Conservation (phyloP, 768 basidiomycete species). For the Podaxis mareebaensis region DNA sequence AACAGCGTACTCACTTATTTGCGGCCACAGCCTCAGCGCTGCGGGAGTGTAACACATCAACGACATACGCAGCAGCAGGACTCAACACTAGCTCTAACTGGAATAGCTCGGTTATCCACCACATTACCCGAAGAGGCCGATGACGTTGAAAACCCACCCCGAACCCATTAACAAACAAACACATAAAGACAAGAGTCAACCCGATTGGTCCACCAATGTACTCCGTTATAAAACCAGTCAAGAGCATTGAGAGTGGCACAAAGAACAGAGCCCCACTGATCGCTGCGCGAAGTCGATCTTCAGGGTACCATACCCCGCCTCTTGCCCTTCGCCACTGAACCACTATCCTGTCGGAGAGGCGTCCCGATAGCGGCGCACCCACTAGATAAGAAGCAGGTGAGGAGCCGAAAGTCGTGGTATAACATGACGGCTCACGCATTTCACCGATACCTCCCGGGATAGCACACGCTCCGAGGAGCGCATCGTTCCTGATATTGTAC, state of each 20-base stretch:
- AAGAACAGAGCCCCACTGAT: conserved; percentile 47
- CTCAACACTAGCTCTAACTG: conserved; percentile 55
- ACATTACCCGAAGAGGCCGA: neutral
- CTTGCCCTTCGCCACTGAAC: conserved; percentile 45
- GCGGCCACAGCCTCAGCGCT: conserved; percentile 61
- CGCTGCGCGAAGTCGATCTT: conserved; percentile 60
- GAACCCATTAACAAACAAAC: conserved; percentile 59
- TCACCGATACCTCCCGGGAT: conserved; percentile 62
- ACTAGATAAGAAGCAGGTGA: conserved; percentile 36
- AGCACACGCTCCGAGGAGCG: conserved; percentile 60
- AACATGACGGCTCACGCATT: conserved; percentile 42
- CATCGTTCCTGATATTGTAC: conserved; percentile 58
- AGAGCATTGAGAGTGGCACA: conserved; percentile 52
- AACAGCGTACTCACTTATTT: conserved; percentile 37
- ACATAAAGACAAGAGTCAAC: conserved; percentile 49
- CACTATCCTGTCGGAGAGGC: conserved; percentile 56
- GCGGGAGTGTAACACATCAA: conserved; percentile 53
- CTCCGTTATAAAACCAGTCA: conserved; percentile 48
- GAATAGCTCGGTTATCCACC: neutral
- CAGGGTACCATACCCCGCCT: conserved; percentile 58
- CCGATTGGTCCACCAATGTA: conserved; percentile 53
- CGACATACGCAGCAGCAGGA: conserved; percentile 49
- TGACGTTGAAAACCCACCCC: conserved; percentile 43
- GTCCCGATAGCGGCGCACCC: conserved; percentile 61
- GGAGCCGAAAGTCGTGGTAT: neutral